Evolutionary conservation across 345 rosid genomes (phyloP).

Genomic region (Brassica juncea): DNA sequence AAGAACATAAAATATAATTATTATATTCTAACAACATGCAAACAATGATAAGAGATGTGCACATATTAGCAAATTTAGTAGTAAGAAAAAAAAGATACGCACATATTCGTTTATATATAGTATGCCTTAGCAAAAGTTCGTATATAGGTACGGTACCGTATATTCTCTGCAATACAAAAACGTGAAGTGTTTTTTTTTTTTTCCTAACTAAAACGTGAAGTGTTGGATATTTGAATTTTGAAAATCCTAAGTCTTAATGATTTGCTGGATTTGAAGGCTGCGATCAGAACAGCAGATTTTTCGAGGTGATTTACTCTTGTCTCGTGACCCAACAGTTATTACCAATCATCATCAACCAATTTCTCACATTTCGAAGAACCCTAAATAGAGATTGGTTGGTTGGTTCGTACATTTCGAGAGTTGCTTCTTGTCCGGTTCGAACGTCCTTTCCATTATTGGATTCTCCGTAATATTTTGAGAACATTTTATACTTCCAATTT

Average conservation of each 20-base stretch:
- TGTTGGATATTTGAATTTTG: background rate
- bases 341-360: background rate
- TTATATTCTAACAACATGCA: too few relatives aligned
- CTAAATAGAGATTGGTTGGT: slow-evolving; percentile 5
- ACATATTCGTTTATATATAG: too few relatives aligned
- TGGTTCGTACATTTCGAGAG: slow-evolving; percentile 17
- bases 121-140: too few relatives aligned
- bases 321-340: slow-evolving; percentile 16
- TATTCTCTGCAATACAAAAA: too few relatives aligned
- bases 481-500: too few relatives aligned
- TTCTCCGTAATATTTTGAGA: background rate
- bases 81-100: too few relatives aligned
- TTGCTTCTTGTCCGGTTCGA: background rate
- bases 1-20: too few relatives aligned
- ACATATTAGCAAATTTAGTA: too few relatives aligned
- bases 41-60: too few relatives aligned
- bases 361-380: slow-evolving; percentile 4
- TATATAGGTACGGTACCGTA: too few relatives aligned
- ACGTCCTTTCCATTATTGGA: slow-evolving; percentile 10
- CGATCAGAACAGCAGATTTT: slow-evolving; percentile 1
- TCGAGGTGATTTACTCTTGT: slow-evolving; percentile 14
- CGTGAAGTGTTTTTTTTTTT: too few relatives aligned
- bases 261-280: background rate
- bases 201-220: background rate
- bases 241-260: background rate